These are phyloP conservation scores for Russula dissimulans DNA, from an alignment of 768 basidiomycete genomes.

Conservation along the genomic window DNA sequence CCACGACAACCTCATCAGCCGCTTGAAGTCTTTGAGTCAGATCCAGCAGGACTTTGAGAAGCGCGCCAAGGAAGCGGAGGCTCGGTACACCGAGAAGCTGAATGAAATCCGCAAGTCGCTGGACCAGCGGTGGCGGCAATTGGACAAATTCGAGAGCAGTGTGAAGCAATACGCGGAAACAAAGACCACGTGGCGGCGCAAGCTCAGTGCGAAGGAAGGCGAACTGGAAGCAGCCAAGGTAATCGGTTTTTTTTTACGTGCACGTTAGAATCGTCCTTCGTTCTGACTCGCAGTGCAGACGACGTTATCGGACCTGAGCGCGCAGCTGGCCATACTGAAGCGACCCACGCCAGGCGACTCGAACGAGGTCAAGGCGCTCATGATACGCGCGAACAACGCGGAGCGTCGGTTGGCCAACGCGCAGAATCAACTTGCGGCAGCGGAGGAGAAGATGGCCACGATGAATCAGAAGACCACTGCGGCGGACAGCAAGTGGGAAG, in stretches of 20 bases:
- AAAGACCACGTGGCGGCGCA: slow-evolving; percentile 77
- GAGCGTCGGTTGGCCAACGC: slow-evolving; percentile 82
- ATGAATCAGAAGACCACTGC: slow-evolving; percentile 62
- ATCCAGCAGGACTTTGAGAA: slow-evolving; percentile 85
- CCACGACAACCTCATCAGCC: slow-evolving; percentile 86
- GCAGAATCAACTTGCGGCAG: slow-evolving; percentile 72
- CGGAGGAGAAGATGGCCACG: slow-evolving; percentile 75
- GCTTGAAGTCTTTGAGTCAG: slow-evolving; percentile 75
- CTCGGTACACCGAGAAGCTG: slow-evolving; percentile 61
- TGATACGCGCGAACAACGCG: slow-evolving; percentile 69
- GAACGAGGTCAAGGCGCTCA: slow-evolving; percentile 61
- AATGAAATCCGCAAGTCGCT: slow-evolving; percentile 77
- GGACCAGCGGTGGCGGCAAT: slow-evolving; percentile 80
- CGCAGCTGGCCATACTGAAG: slow-evolving; percentile 56
- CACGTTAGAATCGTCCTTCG: neutral
- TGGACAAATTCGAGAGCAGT: slow-evolving; percentile 86
- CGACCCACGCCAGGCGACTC: slow-evolving; percentile 51
- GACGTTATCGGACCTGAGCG: slow-evolving; percentile 63
- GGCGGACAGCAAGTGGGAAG: slow-evolving; percentile 89
- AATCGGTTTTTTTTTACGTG: slow-evolving; percentile 8
- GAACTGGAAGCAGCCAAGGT: slow-evolving; percentile 86
- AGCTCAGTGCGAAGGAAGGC: slow-evolving; percentile 75
- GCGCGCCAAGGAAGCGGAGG: slow-evolving; percentile 71
- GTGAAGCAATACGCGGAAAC: slow-evolving; percentile 74
- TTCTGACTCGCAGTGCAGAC: slow-evolving; percentile 33